Conservation (phyloP, 2,329 filamentous ascomycete genomes). For the Dryadomyces quercivorus region DNA sequence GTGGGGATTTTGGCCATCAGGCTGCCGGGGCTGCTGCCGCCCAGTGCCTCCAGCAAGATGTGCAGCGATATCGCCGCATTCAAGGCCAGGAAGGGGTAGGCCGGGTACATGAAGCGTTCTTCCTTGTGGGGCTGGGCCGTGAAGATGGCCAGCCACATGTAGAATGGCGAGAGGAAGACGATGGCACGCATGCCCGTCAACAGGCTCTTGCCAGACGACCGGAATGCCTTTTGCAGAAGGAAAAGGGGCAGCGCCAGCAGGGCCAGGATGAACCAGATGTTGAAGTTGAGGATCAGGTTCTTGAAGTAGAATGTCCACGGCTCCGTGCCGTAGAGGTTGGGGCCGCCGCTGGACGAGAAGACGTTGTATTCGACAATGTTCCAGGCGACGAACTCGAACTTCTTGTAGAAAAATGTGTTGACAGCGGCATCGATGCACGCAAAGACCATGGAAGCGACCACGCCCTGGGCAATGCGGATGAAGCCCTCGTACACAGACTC, state of each 20-base stretch:
- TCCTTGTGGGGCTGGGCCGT: slow-evolving; percentile 92
- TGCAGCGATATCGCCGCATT: slow-evolving; percentile 81
- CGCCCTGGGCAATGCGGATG: slow-evolving; percentile 53
- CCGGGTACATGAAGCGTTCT: slow-evolving; percentile 97
- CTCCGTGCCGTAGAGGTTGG: slow-evolving; percentile 89
- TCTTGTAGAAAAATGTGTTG: slow-evolving; percentile 78
- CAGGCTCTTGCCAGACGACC: slow-evolving; percentile 47
- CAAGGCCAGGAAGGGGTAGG: slow-evolving; percentile 78
- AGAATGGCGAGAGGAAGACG: slow-evolving; percentile 75
- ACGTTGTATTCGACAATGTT: slow-evolving; percentile 97
- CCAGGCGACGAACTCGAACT: slow-evolving; percentile 64
- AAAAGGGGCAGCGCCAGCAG: slow-evolving; percentile 64
- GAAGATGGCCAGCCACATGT: slow-evolving; percentile 89
- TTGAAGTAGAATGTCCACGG: slow-evolving; percentile 95
- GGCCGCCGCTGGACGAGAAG: slow-evolving; percentile 69
- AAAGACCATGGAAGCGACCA: slow-evolving; percentile 52
- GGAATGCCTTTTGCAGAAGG: slow-evolving; percentile 55
- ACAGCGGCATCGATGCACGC: slow-evolving; percentile 43
- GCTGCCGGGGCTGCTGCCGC: slow-evolving; percentile 54
- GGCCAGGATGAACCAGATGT: slow-evolving; percentile 81
- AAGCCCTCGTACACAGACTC: slow-evolving; percentile 49
- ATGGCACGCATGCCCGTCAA: slow-evolving; percentile 63
- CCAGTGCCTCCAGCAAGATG: slow-evolving; percentile 63
- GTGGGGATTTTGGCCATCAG: slow-evolving; percentile 61
- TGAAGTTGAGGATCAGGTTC: slow-evolving; percentile 89